Base-by-base conservation (phyloP, 2,329 filamentous ascomycete species). In the Trichoderma asperellum region DNA sequence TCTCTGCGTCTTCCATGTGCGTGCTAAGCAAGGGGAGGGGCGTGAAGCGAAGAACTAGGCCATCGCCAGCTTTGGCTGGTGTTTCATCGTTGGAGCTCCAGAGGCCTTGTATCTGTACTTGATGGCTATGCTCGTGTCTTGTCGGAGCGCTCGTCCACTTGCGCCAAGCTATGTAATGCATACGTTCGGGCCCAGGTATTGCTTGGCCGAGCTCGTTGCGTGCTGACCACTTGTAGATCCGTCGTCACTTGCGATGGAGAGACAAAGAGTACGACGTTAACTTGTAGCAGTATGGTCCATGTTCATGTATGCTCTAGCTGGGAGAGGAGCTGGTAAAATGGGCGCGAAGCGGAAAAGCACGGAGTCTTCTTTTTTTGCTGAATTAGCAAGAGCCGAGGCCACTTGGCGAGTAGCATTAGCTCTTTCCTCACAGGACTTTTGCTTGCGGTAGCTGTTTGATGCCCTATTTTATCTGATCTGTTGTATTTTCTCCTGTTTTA, bases 91-190 rank as follows among this genome's bases (percentile, higher is more conserved):
- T 49, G 11, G 18, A 12, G 29, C 5, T 21, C 60, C 14, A 32
- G 29, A 53, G n/a, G 37, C 35, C 37, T 56, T 58, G 63, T 67
- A 49, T 35, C 29, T 58, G 55, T 59, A 67, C 55, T 40, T 56
- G 40, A 49, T 6, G 18, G 5, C 18, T 11, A 34, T 34, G 21
- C 58, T 29, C 29, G 61, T 32, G 1, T 24, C 43, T 63, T 18
- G 47, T 24, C 60, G 12, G 16, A 21, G 61, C 21, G 27, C 2
- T 14, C 2, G 21, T 40, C 34, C 43, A 55, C 60, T 12, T 18
- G 47, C 27, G 6, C 4, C 16, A 43, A 18, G 14, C 37, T 18
- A 18, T 24, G 24, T 24, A 24, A 24, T 24, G 24, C 24, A 3
- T 24, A 24, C 24, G 24, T 3, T 24, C 24, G 24, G 24, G 24